phyloP scores from a whole-genome alignment of 2,329 filamentous ascomycete species.

The Fusarium sp. region DNA sequence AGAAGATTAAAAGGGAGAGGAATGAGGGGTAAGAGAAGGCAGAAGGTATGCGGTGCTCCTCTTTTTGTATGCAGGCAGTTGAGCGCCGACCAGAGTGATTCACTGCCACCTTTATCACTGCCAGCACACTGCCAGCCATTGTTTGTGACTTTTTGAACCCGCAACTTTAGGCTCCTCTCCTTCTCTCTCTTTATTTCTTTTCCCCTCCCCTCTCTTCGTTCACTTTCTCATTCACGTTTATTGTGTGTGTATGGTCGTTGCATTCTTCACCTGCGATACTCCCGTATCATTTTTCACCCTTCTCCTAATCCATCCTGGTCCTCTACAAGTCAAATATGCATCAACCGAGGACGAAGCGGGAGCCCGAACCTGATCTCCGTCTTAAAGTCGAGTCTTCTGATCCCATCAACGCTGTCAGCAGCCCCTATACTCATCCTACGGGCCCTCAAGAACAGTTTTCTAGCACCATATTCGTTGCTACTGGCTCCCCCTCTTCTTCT shows the following conservation, averaged over 20 bases:
- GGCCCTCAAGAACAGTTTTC: background rate
- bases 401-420: background rate
- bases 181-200: no score
- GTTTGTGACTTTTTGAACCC: no score
- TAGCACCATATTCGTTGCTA: accelerated
- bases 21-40: accelerated
- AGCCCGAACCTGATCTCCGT: background rate
- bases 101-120: background rate
- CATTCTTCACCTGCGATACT: no score
- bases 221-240: no score
- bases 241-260: no score
- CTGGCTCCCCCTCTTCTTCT: background rate
- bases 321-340: no score
- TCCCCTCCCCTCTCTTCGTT: no score
- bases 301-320: no score
- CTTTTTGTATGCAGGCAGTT: background rate
- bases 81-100: accelerated
- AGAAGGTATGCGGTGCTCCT: background rate
- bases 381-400: background rate
- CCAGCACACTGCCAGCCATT: no score
- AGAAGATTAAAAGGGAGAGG: accelerated
- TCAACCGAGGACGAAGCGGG: accelerated
- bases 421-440: no score
- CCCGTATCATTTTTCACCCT: no score
- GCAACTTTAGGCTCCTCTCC: no score